Conservation (phyloP, 2,329 filamentous ascomycete species). For the Sclerotinia subarctica region DNA sequence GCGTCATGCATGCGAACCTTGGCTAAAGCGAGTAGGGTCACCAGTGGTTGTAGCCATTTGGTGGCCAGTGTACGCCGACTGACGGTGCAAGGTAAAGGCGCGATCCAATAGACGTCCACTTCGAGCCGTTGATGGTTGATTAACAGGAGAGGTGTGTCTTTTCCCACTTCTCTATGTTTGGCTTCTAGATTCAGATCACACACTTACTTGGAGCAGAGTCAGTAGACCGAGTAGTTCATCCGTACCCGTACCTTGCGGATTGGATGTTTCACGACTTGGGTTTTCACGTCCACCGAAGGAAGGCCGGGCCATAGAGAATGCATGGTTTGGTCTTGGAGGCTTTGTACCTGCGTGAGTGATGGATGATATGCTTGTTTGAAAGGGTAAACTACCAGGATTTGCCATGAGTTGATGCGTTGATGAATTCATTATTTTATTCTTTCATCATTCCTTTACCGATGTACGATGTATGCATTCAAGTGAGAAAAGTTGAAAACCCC, state of each 20-base stretch:
- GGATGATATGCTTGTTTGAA: neutral
- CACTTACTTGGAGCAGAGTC: too few relatives aligned
- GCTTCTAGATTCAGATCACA: neutral
- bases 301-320: slow-evolving; percentile 13
- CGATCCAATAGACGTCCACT: neutral
- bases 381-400: neutral
- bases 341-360: neutral
- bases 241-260: slow-evolving; percentile 6
- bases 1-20: slow-evolving; percentile 1
- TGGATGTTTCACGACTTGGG: slow-evolving; percentile 13
- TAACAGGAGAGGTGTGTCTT: neutral
- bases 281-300: slow-evolving; percentile 18
- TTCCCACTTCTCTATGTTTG: neutral
- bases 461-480: too few relatives aligned
- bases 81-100: neutral
- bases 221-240: neutral
- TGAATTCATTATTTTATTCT: too few relatives aligned
- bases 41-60: slow-evolving; percentile 5
- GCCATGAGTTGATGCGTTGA: neutral
- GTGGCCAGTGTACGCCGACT: slow-evolving; percentile 5
- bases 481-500: slow-evolving; percentile 3
- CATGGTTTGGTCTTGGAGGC: slow-evolving; percentile 12
- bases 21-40: neutral
- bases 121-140: neutral
- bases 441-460: too few relatives aligned